Evolutionary conservation across 495 filamentous ascomycete genomes (phyloP).

Genomic region (Lophium mytilinum): DNA sequence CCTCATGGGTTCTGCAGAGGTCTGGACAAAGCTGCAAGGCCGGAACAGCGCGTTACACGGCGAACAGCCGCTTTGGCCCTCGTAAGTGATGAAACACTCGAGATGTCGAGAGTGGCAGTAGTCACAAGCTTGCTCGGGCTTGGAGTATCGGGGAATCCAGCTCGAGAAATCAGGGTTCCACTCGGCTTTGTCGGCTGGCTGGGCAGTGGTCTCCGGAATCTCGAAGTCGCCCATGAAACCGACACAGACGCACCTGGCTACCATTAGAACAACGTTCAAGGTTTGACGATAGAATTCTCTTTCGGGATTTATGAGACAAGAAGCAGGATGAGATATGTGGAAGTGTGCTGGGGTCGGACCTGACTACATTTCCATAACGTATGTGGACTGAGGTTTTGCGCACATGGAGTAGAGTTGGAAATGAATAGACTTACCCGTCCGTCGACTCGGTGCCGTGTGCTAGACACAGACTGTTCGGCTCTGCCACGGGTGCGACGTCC

Average conservation of each 20-base stretch:
- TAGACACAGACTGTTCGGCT: constrained; percentile 2
- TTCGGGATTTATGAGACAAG: not conserved
- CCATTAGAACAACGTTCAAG: constrained; percentile 6
- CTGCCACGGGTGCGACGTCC: not conserved
- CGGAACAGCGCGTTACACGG: constrained; percentile 69
- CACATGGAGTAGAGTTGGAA: not conserved
- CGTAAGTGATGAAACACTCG: constrained; percentile 65
- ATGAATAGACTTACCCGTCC: constrained; percentile 6
- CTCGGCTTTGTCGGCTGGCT: not conserved
- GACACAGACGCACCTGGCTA: constrained; percentile 24
- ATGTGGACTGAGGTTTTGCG: no score
- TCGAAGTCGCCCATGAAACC: constrained; percentile 18
- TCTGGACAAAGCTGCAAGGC: constrained; percentile 56
- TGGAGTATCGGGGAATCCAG: constrained; percentile 35
- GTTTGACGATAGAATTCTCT: not conserved
- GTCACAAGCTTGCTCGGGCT: constrained; percentile 54
- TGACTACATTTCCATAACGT: not conserved
- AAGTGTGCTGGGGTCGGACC: not conserved
- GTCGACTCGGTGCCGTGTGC: constrained; percentile 8
- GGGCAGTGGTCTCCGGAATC: constrained; percentile 1
- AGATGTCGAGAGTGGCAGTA: constrained; percentile 62
- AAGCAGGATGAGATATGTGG: not conserved
- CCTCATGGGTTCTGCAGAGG: constrained; percentile 26
- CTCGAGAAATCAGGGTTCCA: constrained; percentile 26
- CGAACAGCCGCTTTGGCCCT: constrained; percentile 64